phyloP scores from a whole-genome alignment of 306 rosid genomes.

The Lathyrus aphaca region DNA sequence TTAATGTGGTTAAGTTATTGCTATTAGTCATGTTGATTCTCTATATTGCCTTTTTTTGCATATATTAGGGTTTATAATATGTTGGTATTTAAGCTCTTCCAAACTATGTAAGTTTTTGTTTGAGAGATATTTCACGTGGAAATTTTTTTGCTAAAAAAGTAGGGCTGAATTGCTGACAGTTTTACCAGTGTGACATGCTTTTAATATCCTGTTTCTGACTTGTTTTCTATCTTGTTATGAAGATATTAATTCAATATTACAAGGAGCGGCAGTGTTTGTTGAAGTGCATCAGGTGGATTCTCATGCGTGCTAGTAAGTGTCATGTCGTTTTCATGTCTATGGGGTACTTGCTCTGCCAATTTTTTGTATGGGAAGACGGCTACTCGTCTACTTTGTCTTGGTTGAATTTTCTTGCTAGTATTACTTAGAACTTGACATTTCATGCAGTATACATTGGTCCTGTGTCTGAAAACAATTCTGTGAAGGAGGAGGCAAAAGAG shows the following conservation, averaged over 20 bases:
- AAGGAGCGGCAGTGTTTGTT: conserved; percentile 92
- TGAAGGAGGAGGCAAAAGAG: conserved; percentile 66
- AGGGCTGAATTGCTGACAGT: background rate
- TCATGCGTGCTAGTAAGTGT: conserved; percentile 84
- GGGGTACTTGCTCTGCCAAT: conserved; percentile 23
- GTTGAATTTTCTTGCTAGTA: conserved; percentile 32
- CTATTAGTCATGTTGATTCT: background rate
- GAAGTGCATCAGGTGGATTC: conserved; percentile 82
- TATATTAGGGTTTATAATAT: background rate
- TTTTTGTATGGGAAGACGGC: conserved; percentile 25
- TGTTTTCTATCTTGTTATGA: conserved; percentile 37
- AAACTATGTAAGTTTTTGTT: conserved; percentile 14
- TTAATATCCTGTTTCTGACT: conserved; percentile 23
- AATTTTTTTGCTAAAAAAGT: conserved; percentile 15
- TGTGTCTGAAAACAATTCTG: conserved; percentile 53
- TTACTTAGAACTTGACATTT: conserved; percentile 38
- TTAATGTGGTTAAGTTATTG: background rate
- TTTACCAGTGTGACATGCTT: conserved; percentile 19
- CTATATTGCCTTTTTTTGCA: background rate
- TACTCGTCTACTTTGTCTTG: conserved; percentile 15
- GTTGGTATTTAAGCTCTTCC: conserved; percentile 24
- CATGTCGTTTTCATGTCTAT: conserved; percentile 26
- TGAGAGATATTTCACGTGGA: conserved; percentile 23
- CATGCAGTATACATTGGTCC: conserved; percentile 71
- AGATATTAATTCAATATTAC: conserved; percentile 78